phyloP scores from a whole-genome alignment of 192 early-diverging fungal genomes.

The Mortierella hygrophila region DNA sequence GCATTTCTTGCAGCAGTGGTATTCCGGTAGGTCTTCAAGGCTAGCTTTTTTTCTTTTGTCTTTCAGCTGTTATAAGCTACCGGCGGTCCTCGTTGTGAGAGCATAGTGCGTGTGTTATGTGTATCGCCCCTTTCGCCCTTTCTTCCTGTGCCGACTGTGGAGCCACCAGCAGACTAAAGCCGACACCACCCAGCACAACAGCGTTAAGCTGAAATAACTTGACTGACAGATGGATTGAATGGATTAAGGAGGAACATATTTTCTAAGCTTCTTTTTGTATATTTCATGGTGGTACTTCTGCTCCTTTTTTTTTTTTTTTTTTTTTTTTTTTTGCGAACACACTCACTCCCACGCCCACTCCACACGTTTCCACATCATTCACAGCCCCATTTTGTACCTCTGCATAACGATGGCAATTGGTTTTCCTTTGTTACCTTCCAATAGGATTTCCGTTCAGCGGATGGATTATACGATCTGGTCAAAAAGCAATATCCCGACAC shows the following conservation, averaged over 20 bases:
- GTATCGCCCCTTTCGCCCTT: neutral
- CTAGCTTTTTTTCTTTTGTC: neutral
- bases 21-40: slow-evolving; percentile 76
- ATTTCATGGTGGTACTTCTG: neutral
- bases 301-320: neutral
- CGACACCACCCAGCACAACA: neutral
- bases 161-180: neutral
- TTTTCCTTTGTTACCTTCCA: neutral
- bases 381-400: neutral
- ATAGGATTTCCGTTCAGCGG: slow-evolving; percentile 87
- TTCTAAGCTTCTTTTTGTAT: slow-evolving; percentile 15
- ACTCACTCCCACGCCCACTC: too few relatives aligned
- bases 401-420: neutral
- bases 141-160: slow-evolving; percentile 9
- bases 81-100: neutral
- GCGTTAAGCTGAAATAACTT: neutral
- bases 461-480: slow-evolving; percentile 89
- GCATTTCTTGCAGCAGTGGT: slow-evolving; percentile 89
- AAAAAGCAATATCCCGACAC: slow-evolving; percentile 79
- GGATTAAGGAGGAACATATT: neutral
- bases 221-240: neutral
- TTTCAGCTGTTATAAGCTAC: neutral
- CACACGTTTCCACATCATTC: neutral
- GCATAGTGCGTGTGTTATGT: neutral
- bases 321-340: neutral